Evolutionary conservation across 768 basidiomycete genomes (phyloP), one percentile per base, ranked within the genome.

Genomic region (Lentinula guzmanii): DNA sequence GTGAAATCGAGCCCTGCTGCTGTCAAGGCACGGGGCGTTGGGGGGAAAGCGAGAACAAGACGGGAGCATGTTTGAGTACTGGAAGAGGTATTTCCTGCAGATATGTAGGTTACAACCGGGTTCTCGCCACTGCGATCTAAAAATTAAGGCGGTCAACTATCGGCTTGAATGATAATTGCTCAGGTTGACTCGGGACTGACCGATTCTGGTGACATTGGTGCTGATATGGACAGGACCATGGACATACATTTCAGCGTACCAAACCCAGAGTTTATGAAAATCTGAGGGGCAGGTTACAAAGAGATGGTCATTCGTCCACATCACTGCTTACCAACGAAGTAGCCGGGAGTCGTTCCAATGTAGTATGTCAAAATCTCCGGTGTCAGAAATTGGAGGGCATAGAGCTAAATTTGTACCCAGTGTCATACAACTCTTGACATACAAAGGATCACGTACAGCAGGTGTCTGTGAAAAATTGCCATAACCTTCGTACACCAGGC

Each of bases 21-120:
- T 24, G 16, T 43, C 34, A 61, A 42, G 4, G 52, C 52, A 28
- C 51, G 21, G 11, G 21, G 9, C 3, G 51, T 39, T 1, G 60
- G 60, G 10, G 60, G 60, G 35, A 61, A 61, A 24, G 60, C 60
- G 11, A 61, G 28, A 41, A 61, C 35, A n/a, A 61, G 21, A 21
- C 51, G 54, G 28, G 60, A 53, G 21, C 60, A 61, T 24, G 21
- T 43, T 24, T 61, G 60, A 2, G 37, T 61, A 5, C 15, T 42
- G 31, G 33, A 33, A 39, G 21, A 31, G 11, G 13, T 24, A 34
- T 15, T 24, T 15, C 45, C 35, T 13, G 37, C 21, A 28, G 28
- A 31, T 16, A 15, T 45, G 52, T 61, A 61, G 9, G 52, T 61
- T 1, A 61, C 31, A 18, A 54, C 42, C 15, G 60, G 52, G n/a